Evolutionary conservation across 345 rosid genomes (phyloP).

Genomic region (Citrus cavaleriei): DNA sequence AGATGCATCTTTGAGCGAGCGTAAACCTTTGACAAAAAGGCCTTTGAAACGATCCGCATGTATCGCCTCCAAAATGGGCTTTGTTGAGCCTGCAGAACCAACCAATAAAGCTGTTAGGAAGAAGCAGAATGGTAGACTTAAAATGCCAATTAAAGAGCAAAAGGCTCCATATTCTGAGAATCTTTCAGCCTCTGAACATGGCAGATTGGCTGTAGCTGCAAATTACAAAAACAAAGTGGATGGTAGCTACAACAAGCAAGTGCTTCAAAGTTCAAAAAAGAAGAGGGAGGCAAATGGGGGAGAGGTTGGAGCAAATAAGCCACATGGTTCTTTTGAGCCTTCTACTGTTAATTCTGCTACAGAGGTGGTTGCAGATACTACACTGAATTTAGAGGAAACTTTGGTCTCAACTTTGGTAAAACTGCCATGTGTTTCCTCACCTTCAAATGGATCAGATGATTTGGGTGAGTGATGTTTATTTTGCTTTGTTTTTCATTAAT

Average conservation of each 20-base stretch:
- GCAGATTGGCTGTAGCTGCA: background rate
- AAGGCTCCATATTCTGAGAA: background rate
- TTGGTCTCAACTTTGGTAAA: background rate
- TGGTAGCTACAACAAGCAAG: constrained; percentile 3
- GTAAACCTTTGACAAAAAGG: constrained; percentile 13
- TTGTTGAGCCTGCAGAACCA: constrained; percentile 2
- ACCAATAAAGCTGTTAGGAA: background rate
- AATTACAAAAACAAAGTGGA: background rate
- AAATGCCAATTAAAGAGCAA: background rate
- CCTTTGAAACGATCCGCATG: constrained; percentile 16
- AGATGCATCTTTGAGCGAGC: background rate
- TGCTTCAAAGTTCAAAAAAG: constrained; percentile 8
- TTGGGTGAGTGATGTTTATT: constrained; percentile 19
- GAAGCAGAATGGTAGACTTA: constrained; percentile 13
- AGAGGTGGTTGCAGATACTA: background rate
- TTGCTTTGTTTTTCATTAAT: background rate
- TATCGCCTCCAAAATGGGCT: background rate
- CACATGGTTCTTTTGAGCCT: background rate
- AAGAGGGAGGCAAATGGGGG: background rate
- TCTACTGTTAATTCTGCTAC: constrained; percentile 4
- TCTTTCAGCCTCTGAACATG: constrained; percentile 2
- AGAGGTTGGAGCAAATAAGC: background rate
- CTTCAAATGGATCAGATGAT: background rate
- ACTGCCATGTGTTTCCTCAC: background rate
- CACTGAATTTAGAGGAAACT: constrained; percentile 7